These are phyloP conservation scores for Botrytis aclada DNA, from an alignment of 2,329 filamentous ascomycete genomes.

Conservation along the genomic window DNA sequence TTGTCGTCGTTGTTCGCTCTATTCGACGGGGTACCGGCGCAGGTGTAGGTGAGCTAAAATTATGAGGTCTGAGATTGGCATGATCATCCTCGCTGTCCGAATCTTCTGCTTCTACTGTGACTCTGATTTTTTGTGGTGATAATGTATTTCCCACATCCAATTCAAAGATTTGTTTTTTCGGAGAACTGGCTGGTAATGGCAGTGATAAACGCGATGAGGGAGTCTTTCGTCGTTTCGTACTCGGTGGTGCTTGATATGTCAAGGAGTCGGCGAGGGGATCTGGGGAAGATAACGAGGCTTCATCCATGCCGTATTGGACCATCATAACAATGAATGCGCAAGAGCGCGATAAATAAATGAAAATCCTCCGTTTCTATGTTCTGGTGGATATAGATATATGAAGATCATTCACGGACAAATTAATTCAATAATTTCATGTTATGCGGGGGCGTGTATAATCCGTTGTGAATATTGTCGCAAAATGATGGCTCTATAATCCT, in stretches of 20 bases:
- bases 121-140: conserved; percentile 38
- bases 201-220: conserved; percentile 29
- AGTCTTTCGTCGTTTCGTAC: conserved; percentile 32
- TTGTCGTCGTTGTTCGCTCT: conserved; percentile 37
- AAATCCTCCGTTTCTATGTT: conserved; percentile 1
- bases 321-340: conserved; percentile 14
- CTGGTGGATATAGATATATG: conserved; percentile 16
- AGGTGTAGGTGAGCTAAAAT: conserved; percentile 27
- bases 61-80: conserved; percentile 21
- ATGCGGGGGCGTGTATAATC: neutral
- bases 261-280: conserved; percentile 38
- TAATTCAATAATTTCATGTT: neutral
- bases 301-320: conserved; percentile 25
- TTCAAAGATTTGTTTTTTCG: conserved; percentile 39
- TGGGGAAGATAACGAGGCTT: conserved; percentile 35
- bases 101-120: conserved; percentile 38
- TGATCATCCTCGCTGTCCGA: conserved; percentile 32
- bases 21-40: conserved; percentile 26
- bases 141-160: conserved; percentile 38
- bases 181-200: conserved; percentile 33
- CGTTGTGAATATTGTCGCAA: conserved; percentile 21
- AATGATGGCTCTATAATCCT: conserved; percentile 6
- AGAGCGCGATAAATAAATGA: neutral
- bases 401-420: neutral
- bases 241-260: conserved; percentile 32